Conservation (phyloP, 2,329 filamentous ascomycete species). For the Aspergillus hiratsukae region DNA sequence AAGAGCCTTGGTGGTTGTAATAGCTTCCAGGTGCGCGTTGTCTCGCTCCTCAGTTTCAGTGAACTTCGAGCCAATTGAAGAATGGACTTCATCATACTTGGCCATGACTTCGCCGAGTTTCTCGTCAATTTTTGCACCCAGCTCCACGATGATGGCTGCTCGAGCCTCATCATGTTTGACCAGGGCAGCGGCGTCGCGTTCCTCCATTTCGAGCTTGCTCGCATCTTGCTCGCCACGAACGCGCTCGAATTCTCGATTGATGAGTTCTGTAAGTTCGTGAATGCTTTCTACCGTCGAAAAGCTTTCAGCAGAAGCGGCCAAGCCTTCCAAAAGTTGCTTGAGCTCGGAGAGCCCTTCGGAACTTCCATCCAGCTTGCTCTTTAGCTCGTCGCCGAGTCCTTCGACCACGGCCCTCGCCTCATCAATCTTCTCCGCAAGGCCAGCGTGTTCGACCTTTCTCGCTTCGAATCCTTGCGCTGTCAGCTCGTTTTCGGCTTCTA, state of each 20-base stretch:
- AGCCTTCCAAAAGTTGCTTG: constrained; percentile 58
- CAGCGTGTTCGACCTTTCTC: constrained; percentile 76
- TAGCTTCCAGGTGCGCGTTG: constrained; percentile 65
- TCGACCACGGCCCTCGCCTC: constrained; percentile 74
- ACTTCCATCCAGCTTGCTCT: constrained; percentile 71
- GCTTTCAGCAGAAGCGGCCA: constrained; percentile 56
- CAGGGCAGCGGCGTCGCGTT: constrained; percentile 51
- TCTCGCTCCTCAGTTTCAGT: constrained; percentile 70
- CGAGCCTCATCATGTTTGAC: constrained; percentile 59
- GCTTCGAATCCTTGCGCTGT: constrained; percentile 77
- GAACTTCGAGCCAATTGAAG: constrained; percentile 67
- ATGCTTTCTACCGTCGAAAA: constrained; percentile 55
- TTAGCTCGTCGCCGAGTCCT: constrained; percentile 72
- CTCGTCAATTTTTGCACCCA: constrained; percentile 62
- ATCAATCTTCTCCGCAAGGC: constrained; percentile 70
- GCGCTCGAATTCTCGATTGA: constrained; percentile 84
- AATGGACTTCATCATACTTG: constrained; percentile 85
- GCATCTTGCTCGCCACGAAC: constrained; percentile 74
- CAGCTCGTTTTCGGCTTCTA: constrained; percentile 64
- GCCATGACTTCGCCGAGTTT: constrained; percentile 75
- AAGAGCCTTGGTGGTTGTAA: constrained; percentile 70
- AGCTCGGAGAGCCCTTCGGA: constrained; percentile 59
- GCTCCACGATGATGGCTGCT: constrained; percentile 50
- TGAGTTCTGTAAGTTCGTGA: constrained; percentile 66
- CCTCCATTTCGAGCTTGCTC: constrained; percentile 71